A percentile compares a stretch with the other conserved stretches of the same genome.
Evolutionary conservation across 192 early-diverging fungal species (phyloP).

Genomic region (Umbelopsis isabellina): DNA sequence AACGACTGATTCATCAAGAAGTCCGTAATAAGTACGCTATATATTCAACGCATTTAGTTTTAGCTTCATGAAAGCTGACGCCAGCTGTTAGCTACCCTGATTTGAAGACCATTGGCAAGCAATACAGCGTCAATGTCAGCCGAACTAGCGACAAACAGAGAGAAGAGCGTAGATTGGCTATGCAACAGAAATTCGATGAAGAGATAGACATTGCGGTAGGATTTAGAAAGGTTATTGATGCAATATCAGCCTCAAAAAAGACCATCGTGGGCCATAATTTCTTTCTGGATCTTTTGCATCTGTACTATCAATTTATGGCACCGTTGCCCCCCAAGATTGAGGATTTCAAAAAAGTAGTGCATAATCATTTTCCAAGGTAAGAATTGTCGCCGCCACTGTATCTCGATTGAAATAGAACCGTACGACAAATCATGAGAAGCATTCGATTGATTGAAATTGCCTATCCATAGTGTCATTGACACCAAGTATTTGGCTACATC

Average conservation of each 20-base stretch:
- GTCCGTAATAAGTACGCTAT: slow-evolving; percentile 45
- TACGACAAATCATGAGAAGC: background rate
- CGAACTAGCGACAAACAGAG: slow-evolving; percentile 18
- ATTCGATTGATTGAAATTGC: background rate
- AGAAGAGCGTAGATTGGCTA: slow-evolving; percentile 23
- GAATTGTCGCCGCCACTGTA: background rate
- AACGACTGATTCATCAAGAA: slow-evolving; percentile 67
- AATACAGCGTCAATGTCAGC: slow-evolving; percentile 32
- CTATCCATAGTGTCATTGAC: slow-evolving; percentile 67
- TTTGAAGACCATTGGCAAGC: slow-evolving; percentile 29
- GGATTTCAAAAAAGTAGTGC: slow-evolving; percentile 70
- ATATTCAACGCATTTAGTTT: background rate
- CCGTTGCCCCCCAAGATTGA: slow-evolving; percentile 63
- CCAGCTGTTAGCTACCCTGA: slow-evolving; percentile 24
- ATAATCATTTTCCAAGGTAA: slow-evolving; percentile 66
- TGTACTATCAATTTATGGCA: slow-evolving; percentile 73
- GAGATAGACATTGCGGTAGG: slow-evolving; percentile 34
- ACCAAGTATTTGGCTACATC: slow-evolving; percentile 69
- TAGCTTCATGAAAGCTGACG: background rate
- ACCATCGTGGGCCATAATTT: slow-evolving; percentile 93
- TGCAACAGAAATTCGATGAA: slow-evolving; percentile 26
- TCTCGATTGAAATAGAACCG: background rate
- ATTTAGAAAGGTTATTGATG: slow-evolving; percentile 82
- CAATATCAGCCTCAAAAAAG: slow-evolving; percentile 72
- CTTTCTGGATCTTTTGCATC: slow-evolving; percentile 83